These are phyloP conservation scores for Dendrobium officinale DNA, from an alignment of 106 monocot genomes.

Conservation along the genomic window DNA sequence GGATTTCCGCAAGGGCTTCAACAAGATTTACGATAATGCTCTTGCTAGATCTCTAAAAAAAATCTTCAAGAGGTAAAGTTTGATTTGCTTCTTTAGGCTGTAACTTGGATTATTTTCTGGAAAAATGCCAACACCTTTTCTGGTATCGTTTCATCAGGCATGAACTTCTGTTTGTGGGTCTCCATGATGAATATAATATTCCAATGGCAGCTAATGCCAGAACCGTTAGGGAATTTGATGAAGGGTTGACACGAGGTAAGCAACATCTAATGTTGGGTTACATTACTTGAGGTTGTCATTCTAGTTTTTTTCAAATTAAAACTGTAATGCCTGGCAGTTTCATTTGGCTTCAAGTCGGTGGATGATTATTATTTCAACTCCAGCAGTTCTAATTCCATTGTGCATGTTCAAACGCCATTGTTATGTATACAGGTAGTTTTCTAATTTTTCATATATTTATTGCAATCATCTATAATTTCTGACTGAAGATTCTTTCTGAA, in stretches of 20 bases:
- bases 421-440: constrained; percentile 87
- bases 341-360: constrained; percentile 92
- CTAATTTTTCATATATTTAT: background rate
- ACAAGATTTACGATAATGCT: constrained; percentile 78
- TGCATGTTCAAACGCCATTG: constrained; percentile 62
- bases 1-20: constrained; percentile 89
- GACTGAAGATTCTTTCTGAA: background rate
- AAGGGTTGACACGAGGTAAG: constrained; percentile 89
- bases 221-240: constrained; percentile 84
- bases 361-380: constrained; percentile 94
- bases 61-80: constrained; percentile 74
- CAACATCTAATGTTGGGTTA: background rate
- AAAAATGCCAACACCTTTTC: background rate
- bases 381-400: constrained; percentile 72
- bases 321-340: constrained; percentile 39
- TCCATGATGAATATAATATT: constrained; percentile 81
- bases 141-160: constrained; percentile 39
- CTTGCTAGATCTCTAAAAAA: constrained; percentile 65
- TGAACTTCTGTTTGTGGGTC: constrained; percentile 73
- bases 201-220: constrained; percentile 69
- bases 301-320: background rate
- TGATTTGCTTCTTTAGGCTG: background rate
- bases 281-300: background rate
- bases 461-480: background rate
- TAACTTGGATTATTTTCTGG: background rate